These are phyloP conservation scores for Arthrobotrys pseudoclavata DNA, from an alignment of 2,329 filamentous ascomycete genomes.

Conservation along the genomic window DNA sequence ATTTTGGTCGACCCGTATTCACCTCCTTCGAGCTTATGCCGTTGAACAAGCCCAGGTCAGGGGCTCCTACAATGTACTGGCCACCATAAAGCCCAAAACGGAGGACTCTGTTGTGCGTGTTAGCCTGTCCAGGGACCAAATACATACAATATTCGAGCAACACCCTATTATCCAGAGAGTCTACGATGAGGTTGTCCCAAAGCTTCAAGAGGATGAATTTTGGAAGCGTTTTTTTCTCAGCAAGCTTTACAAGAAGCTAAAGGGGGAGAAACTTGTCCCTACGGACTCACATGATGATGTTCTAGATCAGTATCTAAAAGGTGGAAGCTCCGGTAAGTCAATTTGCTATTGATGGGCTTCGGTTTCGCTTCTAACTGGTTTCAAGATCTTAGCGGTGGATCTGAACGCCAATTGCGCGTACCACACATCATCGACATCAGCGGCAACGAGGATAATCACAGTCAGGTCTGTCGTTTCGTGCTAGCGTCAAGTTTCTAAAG, in stretches of 20 bases:
- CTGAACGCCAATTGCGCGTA: constrained; percentile 76
- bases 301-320: constrained; percentile 86
- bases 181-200: constrained; percentile 93
- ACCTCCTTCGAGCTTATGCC: constrained; percentile 87
- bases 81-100: constrained; percentile 84
- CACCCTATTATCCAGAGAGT: constrained; percentile 90
- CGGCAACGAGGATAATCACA: constrained; percentile 95
- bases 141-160: constrained; percentile 91
- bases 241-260: constrained; percentile 87
- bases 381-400: constrained; percentile 66
- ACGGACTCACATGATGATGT: constrained; percentile 81
- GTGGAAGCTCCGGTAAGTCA: constrained; percentile 73
- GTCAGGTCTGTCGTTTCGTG: constrained; percentile 65
- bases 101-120: constrained; percentile 82
- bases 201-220: constrained; percentile 82
- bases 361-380: background rate
- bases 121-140: constrained; percentile 90
- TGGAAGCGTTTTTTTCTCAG: constrained; percentile 96
- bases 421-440: constrained; percentile 92
- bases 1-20: constrained; percentile 93
- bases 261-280: constrained; percentile 87
- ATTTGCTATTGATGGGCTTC: background rate
- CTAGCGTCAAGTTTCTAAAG: too few relatives aligned
- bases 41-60: constrained; percentile 88
- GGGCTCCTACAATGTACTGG: constrained; percentile 93